A percentile compares a stretch with the other conserved stretches of the same genome.
phyloP scores from a whole-genome alignment of 2,329 filamentous ascomycete species.

The Botrytis porri region DNA sequence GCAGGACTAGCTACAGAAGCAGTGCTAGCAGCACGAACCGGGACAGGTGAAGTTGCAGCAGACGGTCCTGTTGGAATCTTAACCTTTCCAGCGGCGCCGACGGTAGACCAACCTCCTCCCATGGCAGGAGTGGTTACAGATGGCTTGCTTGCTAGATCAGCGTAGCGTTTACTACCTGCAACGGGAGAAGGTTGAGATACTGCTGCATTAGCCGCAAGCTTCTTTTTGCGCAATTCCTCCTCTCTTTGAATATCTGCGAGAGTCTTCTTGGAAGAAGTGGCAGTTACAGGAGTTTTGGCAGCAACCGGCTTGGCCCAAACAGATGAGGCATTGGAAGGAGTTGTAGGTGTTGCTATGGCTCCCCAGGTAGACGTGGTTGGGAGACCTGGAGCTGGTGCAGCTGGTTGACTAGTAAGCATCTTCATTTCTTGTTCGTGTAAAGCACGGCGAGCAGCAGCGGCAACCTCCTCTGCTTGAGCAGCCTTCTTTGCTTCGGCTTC shows the following conservation, averaged over 20 bases:
- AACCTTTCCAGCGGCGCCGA: conserved; percentile 88
- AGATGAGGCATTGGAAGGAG: conserved; percentile 34
- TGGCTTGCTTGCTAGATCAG: conserved; percentile 83
- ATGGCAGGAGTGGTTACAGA: conserved; percentile 44
- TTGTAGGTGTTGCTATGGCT: conserved; percentile 39
- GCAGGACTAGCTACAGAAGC: conserved; percentile 26
- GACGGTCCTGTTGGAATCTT: conserved; percentile 67
- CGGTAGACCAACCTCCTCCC: conserved; percentile 81
- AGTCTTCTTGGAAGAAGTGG: conserved; percentile 69
- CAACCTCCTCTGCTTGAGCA: conserved; percentile 80
- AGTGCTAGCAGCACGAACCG: conserved; percentile 41
- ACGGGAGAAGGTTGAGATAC: conserved; percentile 44
- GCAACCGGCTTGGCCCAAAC: conserved; percentile 50
- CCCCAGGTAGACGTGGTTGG: conserved; percentile 85
- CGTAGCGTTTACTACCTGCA: conserved; percentile 77
- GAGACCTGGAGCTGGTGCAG: conserved; percentile 69
- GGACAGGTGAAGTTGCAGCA: conserved; percentile 45
- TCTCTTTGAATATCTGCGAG: conserved; percentile 95
- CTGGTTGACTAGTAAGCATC: conserved; percentile 53
- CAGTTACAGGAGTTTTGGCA: conserved; percentile 41
- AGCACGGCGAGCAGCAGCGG: conserved; percentile 72
- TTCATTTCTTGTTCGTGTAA: conserved; percentile 75
- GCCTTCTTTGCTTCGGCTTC: conserved; percentile 92
- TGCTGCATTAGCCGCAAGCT: conserved; percentile 48
- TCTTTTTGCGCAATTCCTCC: conserved; percentile 84